phyloP scores from a whole-genome alignment of 331 rosid genomes.

The Phaseolus coccineus region DNA sequence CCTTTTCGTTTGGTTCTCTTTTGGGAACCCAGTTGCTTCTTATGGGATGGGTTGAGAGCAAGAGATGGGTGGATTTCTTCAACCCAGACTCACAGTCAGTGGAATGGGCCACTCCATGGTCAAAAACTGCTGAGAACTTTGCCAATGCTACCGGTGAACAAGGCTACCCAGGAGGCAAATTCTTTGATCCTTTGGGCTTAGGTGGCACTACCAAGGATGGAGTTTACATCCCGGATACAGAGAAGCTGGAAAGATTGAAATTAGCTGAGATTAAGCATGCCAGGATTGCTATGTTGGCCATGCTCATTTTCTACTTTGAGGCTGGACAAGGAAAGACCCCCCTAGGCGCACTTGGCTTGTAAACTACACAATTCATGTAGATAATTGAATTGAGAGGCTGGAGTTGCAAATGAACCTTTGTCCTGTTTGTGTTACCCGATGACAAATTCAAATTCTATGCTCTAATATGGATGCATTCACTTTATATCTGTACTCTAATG shows the following conservation, averaged over 20 bases:
- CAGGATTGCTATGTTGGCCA: slow-evolving; percentile 94
- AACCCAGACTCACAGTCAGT: slow-evolving; percentile 94
- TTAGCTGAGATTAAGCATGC: slow-evolving; percentile 97
- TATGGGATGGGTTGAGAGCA: slow-evolving; percentile 99
- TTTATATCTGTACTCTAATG: slow-evolving; percentile 35
- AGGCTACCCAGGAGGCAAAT: slow-evolving; percentile 96
- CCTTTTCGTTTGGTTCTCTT: slow-evolving; percentile 94
- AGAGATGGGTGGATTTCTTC: slow-evolving; percentile 98
- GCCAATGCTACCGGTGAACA: slow-evolving; percentile 88
- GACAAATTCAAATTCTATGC: slow-evolving; percentile 44
- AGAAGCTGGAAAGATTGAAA: slow-evolving; percentile 90
- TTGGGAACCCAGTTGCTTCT: slow-evolving; percentile 89
- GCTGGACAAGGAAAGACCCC: slow-evolving; percentile 99
- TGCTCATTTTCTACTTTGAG: slow-evolving; percentile 95
- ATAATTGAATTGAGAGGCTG: slow-evolving; percentile 58
- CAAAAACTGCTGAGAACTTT: slow-evolving; percentile 87
- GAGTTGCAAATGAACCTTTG: slow-evolving; percentile 46
- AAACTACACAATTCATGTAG: slow-evolving; percentile 56
- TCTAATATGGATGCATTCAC: slow-evolving; percentile 42
- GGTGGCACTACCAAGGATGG: slow-evolving; percentile 77
- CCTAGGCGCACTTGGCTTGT: slow-evolving; percentile 97
- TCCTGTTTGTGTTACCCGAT: slow-evolving; percentile 38
- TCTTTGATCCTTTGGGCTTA: slow-evolving; percentile 84
- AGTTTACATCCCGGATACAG: slow-evolving; percentile 76
- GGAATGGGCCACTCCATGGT: slow-evolving; percentile 99